These are phyloP conservation scores for Apostasia ramifera DNA, from an alignment of 106 monocot species.

Conservation along the genomic window DNA sequence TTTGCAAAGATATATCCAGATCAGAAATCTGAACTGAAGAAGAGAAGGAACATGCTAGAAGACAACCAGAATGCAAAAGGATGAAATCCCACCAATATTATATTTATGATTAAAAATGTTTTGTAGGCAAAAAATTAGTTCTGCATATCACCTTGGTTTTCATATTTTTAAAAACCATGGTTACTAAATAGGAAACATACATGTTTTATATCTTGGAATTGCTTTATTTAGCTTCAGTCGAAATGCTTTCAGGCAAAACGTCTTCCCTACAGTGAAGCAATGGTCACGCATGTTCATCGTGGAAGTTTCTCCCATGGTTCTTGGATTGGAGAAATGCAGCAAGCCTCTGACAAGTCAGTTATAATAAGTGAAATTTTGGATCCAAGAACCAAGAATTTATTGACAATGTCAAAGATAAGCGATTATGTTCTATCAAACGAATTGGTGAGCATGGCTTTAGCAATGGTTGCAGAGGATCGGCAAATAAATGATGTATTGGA, in stretches of 20 bases:
- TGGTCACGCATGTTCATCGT: conserved; percentile 23
- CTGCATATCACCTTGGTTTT: no score
- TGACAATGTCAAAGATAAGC: conserved; percentile 65
- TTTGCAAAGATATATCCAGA: no score
- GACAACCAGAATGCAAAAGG: no score
- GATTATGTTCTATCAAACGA: conserved; percentile 76
- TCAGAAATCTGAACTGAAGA: no score
- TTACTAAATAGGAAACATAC: no score
- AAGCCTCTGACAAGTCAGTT: conserved; percentile 60
- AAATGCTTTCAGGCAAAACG: conserved; percentile 46
- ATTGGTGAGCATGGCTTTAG: conserved; percentile 75
- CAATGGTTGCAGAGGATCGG: conserved; percentile 69
- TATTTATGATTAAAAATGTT: no score
- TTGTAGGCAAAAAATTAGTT: no score
- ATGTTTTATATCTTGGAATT: no score
- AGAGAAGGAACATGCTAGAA: no score
- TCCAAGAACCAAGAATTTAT: conserved; percentile 63
- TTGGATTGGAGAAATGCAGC: conserved; percentile 81
- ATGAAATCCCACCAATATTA: no score
- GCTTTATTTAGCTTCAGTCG: no score
- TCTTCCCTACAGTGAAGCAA: conserved; percentile 40
- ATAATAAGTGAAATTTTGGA: conserved; percentile 76
- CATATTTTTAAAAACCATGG: no score
- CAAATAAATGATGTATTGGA: conserved; percentile 77
- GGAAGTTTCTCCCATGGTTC: conserved; percentile 51